A percentile compares a stretch with the other conserved stretches of the same genome.
These are phyloP conservation scores for Stevia rebaudiana DNA, from an alignment of 140 eudicot genomes.

Conservation along the genomic window DNA sequence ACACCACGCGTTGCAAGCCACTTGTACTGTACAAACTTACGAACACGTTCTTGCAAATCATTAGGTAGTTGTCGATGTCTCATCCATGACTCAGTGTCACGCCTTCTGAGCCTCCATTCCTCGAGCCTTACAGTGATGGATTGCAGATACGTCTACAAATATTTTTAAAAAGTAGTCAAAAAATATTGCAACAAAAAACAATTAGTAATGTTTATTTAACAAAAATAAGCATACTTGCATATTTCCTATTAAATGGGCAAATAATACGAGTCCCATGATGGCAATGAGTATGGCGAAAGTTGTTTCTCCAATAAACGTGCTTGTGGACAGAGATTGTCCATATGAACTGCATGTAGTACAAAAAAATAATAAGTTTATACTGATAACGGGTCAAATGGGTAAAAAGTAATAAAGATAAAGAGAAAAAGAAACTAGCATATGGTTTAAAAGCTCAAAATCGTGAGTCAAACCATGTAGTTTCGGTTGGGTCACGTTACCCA, in stretches of 20 bases:
- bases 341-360: slow-evolving; percentile 61
- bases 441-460: neutral
- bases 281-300: slow-evolving; percentile 75
- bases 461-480: neutral
- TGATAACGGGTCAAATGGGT: neutral
- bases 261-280: slow-evolving; percentile 77
- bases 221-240: slow-evolving; percentile 61
- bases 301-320: slow-evolving; percentile 79
- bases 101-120: slow-evolving; percentile 88
- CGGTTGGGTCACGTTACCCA: no score
- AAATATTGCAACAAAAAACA: neutral
- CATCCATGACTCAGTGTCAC: slow-evolving; percentile 99
- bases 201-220: neutral
- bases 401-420: neutral
- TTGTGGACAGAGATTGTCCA: slow-evolving; percentile 72
- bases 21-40: slow-evolving; percentile 82
- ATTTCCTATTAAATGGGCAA: slow-evolving; percentile 90
- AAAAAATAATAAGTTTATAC: neutral
- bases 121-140: slow-evolving; percentile 93
- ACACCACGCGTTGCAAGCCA: slow-evolving; percentile 95
- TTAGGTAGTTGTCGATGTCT: slow-evolving; percentile 78
- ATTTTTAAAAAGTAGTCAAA: neutral
- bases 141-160: slow-evolving; percentile 65
- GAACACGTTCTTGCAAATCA: slow-evolving; percentile 66
- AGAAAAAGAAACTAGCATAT: neutral